Evolutionary conservation across 2,329 filamentous ascomycete species (phyloP), one percentile per base, ranked within the genome.

Genomic region (Diaporthe sp.): DNA sequence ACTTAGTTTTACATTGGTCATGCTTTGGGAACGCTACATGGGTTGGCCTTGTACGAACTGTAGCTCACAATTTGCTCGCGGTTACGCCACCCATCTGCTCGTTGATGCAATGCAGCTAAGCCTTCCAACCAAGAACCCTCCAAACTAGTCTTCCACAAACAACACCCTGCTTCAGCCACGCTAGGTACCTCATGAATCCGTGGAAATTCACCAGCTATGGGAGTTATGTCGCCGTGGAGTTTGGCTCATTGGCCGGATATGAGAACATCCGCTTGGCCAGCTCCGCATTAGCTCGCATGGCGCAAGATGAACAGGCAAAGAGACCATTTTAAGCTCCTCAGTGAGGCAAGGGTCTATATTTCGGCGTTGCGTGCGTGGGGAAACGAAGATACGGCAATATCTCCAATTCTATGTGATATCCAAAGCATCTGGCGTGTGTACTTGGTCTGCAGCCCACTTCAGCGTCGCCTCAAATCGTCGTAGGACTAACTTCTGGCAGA

Each of bases 271-370:
- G 22, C 49, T 28, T 53, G 22, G 65, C 34, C 65, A 42, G 47
- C 47, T 70, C 34, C 13, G 34, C 47, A 28, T 42, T 70, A 55
- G 65, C 49, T 22, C 37, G 47, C 34, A 70, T 70, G 31, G 34
- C 65, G 65, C 49, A 55, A 70, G 22, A 55, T 4, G 10, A 20
- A 42, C 34, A 55, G 4, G 65, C n/a, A 4, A 70, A 70, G 65
- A 55, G n/a, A 8, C 34, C n/a, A 70, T 55, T 70, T 70, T 68
- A 68, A 68, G 65, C 65, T 68, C 65, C 7, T 37, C 4, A 13
- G 15, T 39, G 31, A 39, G 3, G n/a, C 65, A 42, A 55, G 47
- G 49, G 4, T 28, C 34, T 20, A 20, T 39, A 5, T 28, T 3
- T 22, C 28, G 6, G 22, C 42, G 31, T 25, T 7, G 4, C 9